These are phyloP conservation scores for Phytophthora melonis DNA, from an alignment of 352 stramenopile species.

Conservation along the genomic window DNA sequence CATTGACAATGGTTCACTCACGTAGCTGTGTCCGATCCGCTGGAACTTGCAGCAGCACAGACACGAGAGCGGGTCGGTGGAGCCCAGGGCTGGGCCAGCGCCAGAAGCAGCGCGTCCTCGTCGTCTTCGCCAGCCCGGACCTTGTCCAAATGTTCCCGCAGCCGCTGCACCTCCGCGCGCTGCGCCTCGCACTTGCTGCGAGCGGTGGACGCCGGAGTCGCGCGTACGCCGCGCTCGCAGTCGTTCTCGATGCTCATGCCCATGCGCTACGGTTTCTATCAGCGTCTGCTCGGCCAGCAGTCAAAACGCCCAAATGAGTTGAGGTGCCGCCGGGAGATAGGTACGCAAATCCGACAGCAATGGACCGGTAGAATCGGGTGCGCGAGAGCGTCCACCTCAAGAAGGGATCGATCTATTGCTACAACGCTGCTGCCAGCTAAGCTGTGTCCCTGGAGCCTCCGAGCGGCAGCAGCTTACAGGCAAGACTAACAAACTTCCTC, in stretches of 20 bases:
- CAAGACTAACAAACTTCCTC: slow-evolving; percentile 16
- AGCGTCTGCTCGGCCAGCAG: not conserved
- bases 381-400: slow-evolving; percentile 35
- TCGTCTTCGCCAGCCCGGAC: slow-evolving; percentile 29
- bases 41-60: slow-evolving; percentile 71
- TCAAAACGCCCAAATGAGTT: slow-evolving; percentile 8
- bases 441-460: not conserved
- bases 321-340: not conserved
- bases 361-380: slow-evolving; percentile 13
- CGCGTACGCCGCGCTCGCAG: slow-evolving; percentile 17
- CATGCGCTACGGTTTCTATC: slow-evolving; percentile 13
- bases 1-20: slow-evolving; percentile 17
- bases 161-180: slow-evolving; percentile 30
- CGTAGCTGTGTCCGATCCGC: slow-evolving; percentile 55
- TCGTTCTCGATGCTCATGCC: slow-evolving; percentile 42
- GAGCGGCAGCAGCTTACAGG: slow-evolving; percentile 11
- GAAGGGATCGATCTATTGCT: slow-evolving; percentile 42
- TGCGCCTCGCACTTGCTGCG: slow-evolving; percentile 31
- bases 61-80: slow-evolving; percentile 64
- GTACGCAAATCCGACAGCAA: slow-evolving; percentile 10
- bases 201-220: slow-evolving; percentile 2
- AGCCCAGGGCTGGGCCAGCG: slow-evolving; percentile 27
- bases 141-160: slow-evolving; percentile 34
- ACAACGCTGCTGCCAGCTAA: slow-evolving; percentile 15
- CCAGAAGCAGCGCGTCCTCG: slow-evolving; percentile 36